Percentiles rank a stretch among this genome's conserved stretches.
phyloP scores from a whole-genome alignment of 805 yeast species.

The Hanseniaspora occidentalis region DNA sequence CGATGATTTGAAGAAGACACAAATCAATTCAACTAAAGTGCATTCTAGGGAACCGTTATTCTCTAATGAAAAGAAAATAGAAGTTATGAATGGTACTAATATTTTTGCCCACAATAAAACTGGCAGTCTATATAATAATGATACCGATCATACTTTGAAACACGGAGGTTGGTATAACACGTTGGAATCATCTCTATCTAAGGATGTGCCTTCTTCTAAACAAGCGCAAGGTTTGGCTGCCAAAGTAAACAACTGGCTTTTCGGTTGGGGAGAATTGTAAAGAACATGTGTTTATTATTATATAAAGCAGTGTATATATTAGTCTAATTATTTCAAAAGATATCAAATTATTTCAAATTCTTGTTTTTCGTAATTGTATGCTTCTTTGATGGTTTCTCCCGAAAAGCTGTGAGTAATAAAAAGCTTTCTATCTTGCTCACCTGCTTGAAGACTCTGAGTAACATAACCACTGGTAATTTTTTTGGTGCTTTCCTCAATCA shows the following conservation, averaged over 20 bases:
- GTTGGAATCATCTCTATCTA: slow-evolving; percentile 20
- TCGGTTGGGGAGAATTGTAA: slow-evolving; percentile 43
- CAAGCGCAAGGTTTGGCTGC: slow-evolving; percentile 15
- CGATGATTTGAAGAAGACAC: too few relatives aligned
- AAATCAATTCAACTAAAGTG: too few relatives aligned
- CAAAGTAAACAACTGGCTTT: slow-evolving; percentile 34
- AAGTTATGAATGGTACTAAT: slow-evolving; percentile 31
- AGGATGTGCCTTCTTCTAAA: slow-evolving; percentile 13
- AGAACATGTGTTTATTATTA: background rate
- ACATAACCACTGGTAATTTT: slow-evolving; percentile 34
- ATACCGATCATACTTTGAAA: slow-evolving; percentile 7
- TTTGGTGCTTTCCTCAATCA: slow-evolving; percentile 46
- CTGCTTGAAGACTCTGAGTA: slow-evolving; percentile 18
- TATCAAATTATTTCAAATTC: slow-evolving; percentile 11
- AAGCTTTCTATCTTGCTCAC: slow-evolving; percentile 27
- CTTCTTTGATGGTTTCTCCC: slow-evolving; percentile 22
- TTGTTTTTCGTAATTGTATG: slow-evolving; percentile 21
- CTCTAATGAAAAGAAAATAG: slow-evolving; percentile 14
- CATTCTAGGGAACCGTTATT: background rate
- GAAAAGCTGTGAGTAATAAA: slow-evolving; percentile 39
- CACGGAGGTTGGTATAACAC: slow-evolving; percentile 15
- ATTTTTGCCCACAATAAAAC: slow-evolving; percentile 24
- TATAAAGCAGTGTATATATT: background rate
- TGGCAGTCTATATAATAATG: background rate
- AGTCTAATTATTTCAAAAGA: background rate